Conservation (phyloP, 2,329 filamentous ascomycete species). For the Didymella pomorum region DNA sequence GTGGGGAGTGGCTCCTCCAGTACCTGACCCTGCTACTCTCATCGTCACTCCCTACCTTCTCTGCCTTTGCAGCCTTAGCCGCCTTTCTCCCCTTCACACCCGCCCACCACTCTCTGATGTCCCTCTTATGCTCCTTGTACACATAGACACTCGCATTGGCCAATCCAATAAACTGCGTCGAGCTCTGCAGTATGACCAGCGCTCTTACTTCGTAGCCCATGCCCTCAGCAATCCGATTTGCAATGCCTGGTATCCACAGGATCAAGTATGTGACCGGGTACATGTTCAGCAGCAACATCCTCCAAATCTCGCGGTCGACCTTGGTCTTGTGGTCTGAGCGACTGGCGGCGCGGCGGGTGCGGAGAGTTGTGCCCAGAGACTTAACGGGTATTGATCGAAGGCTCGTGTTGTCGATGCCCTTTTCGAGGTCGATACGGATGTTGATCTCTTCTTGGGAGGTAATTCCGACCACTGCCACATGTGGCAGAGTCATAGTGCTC, state of each 20-base stretch:
- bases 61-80: background rate
- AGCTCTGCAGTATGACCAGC: constrained; percentile 26
- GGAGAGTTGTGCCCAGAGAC: background rate
- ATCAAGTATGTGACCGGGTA: constrained; percentile 47
- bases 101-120: constrained; percentile 15
- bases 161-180: constrained; percentile 33
- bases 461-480: background rate
- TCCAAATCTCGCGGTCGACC: constrained; percentile 33
- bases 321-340: background rate
- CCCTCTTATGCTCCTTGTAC: constrained; percentile 28
- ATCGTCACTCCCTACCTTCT: background rate
- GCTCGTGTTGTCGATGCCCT: background rate
- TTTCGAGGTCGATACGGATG: constrained; percentile 9
- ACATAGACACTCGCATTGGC: constrained; percentile 32
- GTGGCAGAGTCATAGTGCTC: background rate
- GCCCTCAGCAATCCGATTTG: constrained; percentile 31
- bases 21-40: background rate
- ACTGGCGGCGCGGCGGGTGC: background rate
- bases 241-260: constrained; percentile 46
- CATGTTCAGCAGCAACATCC: constrained; percentile 45
- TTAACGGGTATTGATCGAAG: background rate
- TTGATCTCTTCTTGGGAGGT: background rate
- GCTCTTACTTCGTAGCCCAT: constrained; percentile 18
- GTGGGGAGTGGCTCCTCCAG: background rate
- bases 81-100: constrained; percentile 1